These are phyloP conservation scores for Grigorovia jiainica DNA, from an alignment of 805 yeast species.

Conservation along the genomic window DNA sequence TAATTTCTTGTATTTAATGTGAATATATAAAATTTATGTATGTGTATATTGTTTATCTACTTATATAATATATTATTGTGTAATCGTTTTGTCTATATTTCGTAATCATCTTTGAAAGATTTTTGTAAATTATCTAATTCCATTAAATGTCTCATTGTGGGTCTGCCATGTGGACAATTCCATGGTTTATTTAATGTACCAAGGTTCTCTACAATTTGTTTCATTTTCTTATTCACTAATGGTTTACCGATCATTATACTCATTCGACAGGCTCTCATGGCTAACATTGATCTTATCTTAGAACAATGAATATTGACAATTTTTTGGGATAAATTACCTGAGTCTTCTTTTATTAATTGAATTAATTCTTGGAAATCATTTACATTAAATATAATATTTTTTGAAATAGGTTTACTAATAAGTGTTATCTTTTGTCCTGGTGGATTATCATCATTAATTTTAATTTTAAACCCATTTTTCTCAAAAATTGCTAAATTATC, in stretches of 20 bases:
- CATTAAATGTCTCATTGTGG: conserved; percentile 85
- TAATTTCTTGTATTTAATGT: background rate
- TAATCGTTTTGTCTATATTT: conserved; percentile 8
- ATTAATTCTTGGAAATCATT: conserved; percentile 69
- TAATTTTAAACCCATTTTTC: conserved; percentile 68
- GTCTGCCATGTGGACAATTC: conserved; percentile 97
- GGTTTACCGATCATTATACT: conserved; percentile 91
- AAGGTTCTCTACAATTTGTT: conserved; percentile 53
- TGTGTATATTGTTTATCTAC: too few species aligned
- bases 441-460: conserved; percentile 37
- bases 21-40: background rate
- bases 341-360: conserved; percentile 50
- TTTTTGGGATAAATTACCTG: conserved; percentile 29
- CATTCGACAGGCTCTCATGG: conserved; percentile 90
- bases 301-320: conserved; percentile 42
- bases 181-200: conserved; percentile 82
- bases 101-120: conserved; percentile 37
- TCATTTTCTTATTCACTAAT: conserved; percentile 53
- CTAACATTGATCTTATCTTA: conserved; percentile 75
- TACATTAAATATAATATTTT: conserved; percentile 54
- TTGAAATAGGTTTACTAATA: conserved; percentile 63
- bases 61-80: too few species aligned
- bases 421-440: conserved; percentile 53
- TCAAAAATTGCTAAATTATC: conserved; percentile 50
- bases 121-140: conserved; percentile 42